Evolutionary conservation across 2,329 filamentous ascomycete genomes (phyloP), one percentile per base, ranked within the genome.

Genomic region (Hypoxylon sp.): DNA sequence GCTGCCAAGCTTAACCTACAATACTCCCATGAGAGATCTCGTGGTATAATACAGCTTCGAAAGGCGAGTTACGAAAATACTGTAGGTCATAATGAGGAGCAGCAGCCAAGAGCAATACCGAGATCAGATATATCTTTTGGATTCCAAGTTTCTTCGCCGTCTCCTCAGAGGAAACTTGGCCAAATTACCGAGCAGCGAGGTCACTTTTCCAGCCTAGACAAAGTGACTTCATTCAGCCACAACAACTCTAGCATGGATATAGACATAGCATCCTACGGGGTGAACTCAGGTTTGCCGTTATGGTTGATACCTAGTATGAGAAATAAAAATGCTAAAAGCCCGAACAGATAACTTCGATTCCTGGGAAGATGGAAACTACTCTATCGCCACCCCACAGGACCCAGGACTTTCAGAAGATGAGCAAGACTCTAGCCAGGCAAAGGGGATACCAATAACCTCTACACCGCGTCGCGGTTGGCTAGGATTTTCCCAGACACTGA

Each of bases 401-500:
- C 27, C 17, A 25, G 35, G 23, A 4, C 12, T 49, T 26, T 54
- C 45, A 19, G 53, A 49, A 5, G 56, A 55, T n/a, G 57, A 57
- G n/a, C 40, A 50, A 37, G 51, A 46, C 13, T 23, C 25, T 4
- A 45, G 45, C 27, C 45, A 37, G 19, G 23, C n/a, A 36, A 29
- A 25, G 9, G 29, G 34, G 25, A 17, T 12, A 13, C 25, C 17
- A 13, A 12, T 35, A 20, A 11, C 37, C 26, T 35, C 38, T 29
- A 15, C 27, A 17, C 32, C 27, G 29, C 36, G 23, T 7, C 38
- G 17, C 25, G 27, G 20, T 15, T 55, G 40, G 54, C 7, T 25
- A 7, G 42, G 51, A 6, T 44, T 58, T 15, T 53, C 57, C 21
- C 57, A 48, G 3, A 58, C 55, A 3, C 30, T 58, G 17, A 60